Evolutionary conservation across 2,329 filamentous ascomycete species (phyloP), one percentile per base, ranked within the genome.

Genomic region (Colletotrichum nymphaeae): DNA sequence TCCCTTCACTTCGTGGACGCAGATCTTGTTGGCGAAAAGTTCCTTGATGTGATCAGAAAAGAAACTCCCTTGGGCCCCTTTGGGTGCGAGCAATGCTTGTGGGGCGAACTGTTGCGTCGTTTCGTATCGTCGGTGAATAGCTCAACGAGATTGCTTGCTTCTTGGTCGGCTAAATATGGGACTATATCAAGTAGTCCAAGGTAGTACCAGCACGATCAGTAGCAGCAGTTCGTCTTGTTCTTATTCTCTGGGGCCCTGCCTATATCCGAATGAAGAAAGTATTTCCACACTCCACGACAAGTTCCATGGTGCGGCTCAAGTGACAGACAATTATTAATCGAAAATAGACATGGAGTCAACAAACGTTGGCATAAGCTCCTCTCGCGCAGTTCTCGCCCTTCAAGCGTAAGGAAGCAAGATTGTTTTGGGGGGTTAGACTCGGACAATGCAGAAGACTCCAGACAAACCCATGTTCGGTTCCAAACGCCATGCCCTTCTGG

Each of bases 391-490:
- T 24, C 35, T 49, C 66, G 55, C 32, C 22, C 60, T 69, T 32
- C 28, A 37, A 35, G 16, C 7, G 14, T 1, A 42, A 19, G 2
- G 30, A 35, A 19, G 19, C 22, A 9, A 49, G 8, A 9, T 22
- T 49, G 52, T 11, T 30, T 32, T 35, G 28, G 19, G 56, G 12
- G 30, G 35, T 26, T n/a, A 37, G 14, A 5, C 30, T 69, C 65
- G 58, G 65, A 59, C 53, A 55, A 63, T 12, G 42, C 32, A 55
- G 30, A 35, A 42, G 30, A 52, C 32, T 53, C 35, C 60, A 62
- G 46, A 70, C 60, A 62, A 56, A 55, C 60, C 56, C 60, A 57
- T 73, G 67, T 56, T 73, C 60, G 60, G 62, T 7, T n/a, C 37
- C 37, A 49, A 42, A 42, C 42, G 32, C 67, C 53, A 56, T 57